Evolutionary conservation across 2,329 filamentous ascomycete species (phyloP), one percentile per base, ranked within the genome.

Genomic region (Mariannaea sp.): DNA sequence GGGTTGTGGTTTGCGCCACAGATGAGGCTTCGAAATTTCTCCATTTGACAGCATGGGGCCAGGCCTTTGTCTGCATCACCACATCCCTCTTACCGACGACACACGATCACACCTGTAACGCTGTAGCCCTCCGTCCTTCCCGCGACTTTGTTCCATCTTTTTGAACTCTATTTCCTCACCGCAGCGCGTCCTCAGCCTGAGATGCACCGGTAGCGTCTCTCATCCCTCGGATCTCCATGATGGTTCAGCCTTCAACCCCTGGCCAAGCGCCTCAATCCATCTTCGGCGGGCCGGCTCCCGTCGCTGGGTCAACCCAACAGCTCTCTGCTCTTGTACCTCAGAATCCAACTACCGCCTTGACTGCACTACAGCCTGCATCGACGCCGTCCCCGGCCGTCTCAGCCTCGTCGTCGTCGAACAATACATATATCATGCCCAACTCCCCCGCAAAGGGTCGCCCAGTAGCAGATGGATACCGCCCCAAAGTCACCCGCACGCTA

Each of bases 391-490:
- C 64, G 48, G 61, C 57, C 26, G 44, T 47, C 68, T 63, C 68
- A 33, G 55, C 58, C 14, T 51, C 65, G 32, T 71, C 75, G 35
- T 75, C 81, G 42, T 83, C 83, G n/a, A 86, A 83, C 74, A 90
- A 89, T 68, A 92, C 92, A 19, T 96, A 93, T 76, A 86, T 96
- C 68, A 94, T 97, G 90, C 88, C 91, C 14, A 89, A 90, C 68
- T 92, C 88, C 58, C 90, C 92, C 12, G 78, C 86, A 54, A 90
- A 88, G 70, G 82, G 80, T 64, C 80, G 83, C 53, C 77, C 80
- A 16, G 80, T 80, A 55, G 79, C 80, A 50, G 91, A 95, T 69
- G 86, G 85, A 59, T 95, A 96, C 73, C 87, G 88, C 43, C 93
- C 93, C 29, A 89, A 87, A 70, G 89, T 96, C 56, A 93, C 83